Conservation (phyloP, 257 asterid species). For the Nicotiana sylvestris region DNA sequence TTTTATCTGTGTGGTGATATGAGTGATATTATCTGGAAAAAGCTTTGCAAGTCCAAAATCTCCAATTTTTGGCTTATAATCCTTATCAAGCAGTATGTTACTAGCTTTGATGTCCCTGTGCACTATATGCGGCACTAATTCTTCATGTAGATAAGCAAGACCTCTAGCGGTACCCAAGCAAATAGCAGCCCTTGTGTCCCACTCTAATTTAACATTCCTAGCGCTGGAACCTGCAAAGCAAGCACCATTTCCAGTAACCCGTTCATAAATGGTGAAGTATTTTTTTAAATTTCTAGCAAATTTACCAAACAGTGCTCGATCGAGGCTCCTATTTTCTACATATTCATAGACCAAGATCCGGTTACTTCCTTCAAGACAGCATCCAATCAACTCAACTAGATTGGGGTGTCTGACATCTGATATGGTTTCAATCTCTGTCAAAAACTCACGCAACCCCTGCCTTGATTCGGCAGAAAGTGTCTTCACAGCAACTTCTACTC, state of each 20-base stretch:
- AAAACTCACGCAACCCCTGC: slow-evolving; percentile 80
- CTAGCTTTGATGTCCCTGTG: slow-evolving; percentile 96
- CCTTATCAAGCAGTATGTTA: slow-evolving; percentile 67
- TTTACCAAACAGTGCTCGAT: slow-evolving; percentile 73
- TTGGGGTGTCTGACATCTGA: slow-evolving; percentile 79
- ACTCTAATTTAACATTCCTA: slow-evolving; percentile 44
- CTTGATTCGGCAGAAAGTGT: slow-evolving; percentile 69
- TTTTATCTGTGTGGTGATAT: slow-evolving; percentile 83
- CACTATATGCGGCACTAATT: slow-evolving; percentile 71
- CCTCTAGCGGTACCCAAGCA: slow-evolving; percentile 81
- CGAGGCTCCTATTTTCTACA: slow-evolving; percentile 76
- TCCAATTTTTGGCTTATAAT: slow-evolving; percentile 80
- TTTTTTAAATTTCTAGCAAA: neutral
- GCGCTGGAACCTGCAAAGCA: slow-evolving; percentile 39
- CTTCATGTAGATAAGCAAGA: slow-evolving; percentile 85
- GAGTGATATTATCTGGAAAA: slow-evolving; percentile 86
- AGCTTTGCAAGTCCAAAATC: slow-evolving; percentile 95
- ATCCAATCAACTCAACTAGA: slow-evolving; percentile 79
- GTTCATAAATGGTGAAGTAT: neutral
- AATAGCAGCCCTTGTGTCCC: slow-evolving; percentile 67
- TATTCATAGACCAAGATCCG: slow-evolving; percentile 78
- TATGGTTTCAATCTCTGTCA: slow-evolving; percentile 77
- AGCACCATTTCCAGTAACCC: neutral
- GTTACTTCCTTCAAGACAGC: slow-evolving; percentile 64
- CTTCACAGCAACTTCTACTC: slow-evolving; percentile 70